Conservation (phyloP, 1,284 basidiomycete species). For the Tilletia setariae region DNA sequence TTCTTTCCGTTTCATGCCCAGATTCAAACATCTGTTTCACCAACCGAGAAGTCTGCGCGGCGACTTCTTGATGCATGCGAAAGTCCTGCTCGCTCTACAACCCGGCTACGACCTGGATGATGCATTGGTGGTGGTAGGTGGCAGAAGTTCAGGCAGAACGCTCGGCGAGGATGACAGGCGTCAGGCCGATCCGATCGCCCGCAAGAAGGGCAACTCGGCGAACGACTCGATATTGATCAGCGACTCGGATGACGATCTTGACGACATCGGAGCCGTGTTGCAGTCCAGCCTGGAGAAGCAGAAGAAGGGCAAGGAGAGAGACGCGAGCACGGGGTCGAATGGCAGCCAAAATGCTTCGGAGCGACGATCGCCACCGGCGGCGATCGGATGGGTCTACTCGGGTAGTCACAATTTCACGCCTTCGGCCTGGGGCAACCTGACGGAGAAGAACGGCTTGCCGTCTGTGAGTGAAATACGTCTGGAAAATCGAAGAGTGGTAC, state of each 20-base stretch:
- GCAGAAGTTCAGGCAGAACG: not conserved
- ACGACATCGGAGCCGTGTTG: too few relatives aligned
- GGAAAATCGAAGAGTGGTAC: too few relatives aligned
- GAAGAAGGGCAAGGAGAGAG: not conserved
- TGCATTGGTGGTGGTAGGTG: conserved; percentile 18
- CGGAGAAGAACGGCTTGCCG: conserved; percentile 5
- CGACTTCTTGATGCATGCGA: conserved; percentile 51
- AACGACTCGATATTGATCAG: conserved; percentile 1
- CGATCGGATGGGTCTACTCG: conserved; percentile 45
- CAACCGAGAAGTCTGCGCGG: conserved; percentile 40
- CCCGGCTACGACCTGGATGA: conserved; percentile 22
- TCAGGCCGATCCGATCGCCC: not conserved
- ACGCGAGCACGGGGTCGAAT: not conserved
- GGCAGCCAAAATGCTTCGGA: not conserved
- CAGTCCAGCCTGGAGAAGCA: not conserved
- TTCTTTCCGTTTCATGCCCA: not conserved
- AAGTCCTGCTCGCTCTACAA: conserved; percentile 37
- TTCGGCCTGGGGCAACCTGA: conserved; percentile 44
- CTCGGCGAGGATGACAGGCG: not conserved
- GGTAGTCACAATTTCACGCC: conserved; percentile 50
- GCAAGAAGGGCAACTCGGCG: not conserved
- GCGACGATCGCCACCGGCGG: not conserved
- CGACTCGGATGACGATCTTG: not conserved
- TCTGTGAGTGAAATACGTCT: not conserved
- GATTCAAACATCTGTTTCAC: conserved; percentile 28